phyloP scores from a whole-genome alignment of 371 early-diverging fungal genomes.

The Mortierella sp. region DNA sequence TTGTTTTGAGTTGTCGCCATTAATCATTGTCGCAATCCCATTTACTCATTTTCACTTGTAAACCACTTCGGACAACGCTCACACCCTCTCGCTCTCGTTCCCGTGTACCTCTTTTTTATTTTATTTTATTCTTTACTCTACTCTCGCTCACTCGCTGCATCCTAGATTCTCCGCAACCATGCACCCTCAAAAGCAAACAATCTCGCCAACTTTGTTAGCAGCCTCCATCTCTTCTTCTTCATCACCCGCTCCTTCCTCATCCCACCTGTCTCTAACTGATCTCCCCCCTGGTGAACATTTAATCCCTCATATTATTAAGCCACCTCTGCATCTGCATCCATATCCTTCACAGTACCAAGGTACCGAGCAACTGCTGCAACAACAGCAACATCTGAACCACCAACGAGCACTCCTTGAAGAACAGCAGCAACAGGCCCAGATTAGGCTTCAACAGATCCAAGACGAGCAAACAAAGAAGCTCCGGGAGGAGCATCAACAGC shows the following conservation, averaged over 20 bases:
- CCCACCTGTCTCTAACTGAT: conserved; percentile 8
- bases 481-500: conserved; percentile 20
- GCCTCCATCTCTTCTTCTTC: conserved; percentile 16
- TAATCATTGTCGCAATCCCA: conserved; percentile 1
- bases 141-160: neutral
- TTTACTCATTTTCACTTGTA: neutral
- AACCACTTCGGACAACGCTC: neutral
- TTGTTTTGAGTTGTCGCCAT: conserved; percentile 5
- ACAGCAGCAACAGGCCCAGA: conserved; percentile 32
- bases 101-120: neutral
- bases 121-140: neutral
- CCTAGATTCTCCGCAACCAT: too few species aligned
- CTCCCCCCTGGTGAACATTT: too few species aligned
- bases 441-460: conserved; percentile 31
- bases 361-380: conserved; percentile 11
- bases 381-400: conserved; percentile 26
- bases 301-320: conserved; percentile 7
- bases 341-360: neutral
- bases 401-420: conserved; percentile 32
- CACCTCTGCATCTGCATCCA: neutral
- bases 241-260: conserved; percentile 9
- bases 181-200: conserved; percentile 27
- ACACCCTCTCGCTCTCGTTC: neutral
- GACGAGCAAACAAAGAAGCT: conserved; percentile 25
- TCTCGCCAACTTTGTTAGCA: conserved; percentile 12